Percentiles rank a stretch among this genome's conserved stretches.
These are phyloP conservation scores for Yamadazyma epiphylla DNA, from an alignment of 1,139 yeast species.

Conservation along the genomic window DNA sequence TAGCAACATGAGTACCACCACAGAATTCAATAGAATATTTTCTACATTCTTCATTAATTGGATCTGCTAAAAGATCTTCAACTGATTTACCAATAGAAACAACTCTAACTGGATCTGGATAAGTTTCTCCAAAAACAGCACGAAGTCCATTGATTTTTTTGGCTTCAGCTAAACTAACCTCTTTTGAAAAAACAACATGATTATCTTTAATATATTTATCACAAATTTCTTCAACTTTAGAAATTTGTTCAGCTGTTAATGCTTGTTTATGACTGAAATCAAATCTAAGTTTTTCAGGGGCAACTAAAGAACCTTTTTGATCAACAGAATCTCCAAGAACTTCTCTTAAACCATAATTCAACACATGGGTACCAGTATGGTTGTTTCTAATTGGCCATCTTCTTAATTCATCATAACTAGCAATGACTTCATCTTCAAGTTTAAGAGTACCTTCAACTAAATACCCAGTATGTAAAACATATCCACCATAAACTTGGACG, in stretches of 20 bases:
- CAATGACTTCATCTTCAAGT: constrained; percentile 70
- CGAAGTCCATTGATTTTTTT: constrained; percentile 78
- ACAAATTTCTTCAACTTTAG: constrained; percentile 69
- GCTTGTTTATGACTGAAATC: constrained; percentile 93
- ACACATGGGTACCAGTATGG: constrained; percentile 96
- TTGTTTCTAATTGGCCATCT: constrained; percentile 97
- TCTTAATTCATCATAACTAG: constrained; percentile 87
- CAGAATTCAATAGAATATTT: constrained; percentile 88
- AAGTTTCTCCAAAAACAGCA: constrained; percentile 98
- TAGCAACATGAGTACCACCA: constrained; percentile 96
- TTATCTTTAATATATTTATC: constrained; percentile 70
- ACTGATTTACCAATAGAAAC: constrained; percentile 93
- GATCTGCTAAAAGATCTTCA: constrained; percentile 70
- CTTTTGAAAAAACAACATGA: constrained; percentile 72
- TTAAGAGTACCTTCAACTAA: constrained; percentile 70
- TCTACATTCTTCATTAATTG: constrained; percentile 70
- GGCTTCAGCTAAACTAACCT: constrained; percentile 72
- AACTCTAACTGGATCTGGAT: constrained; percentile 98
- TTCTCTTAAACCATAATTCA: constrained; percentile 83
- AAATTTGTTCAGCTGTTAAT: constrained; percentile 65
- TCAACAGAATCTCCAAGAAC: constrained; percentile 85
- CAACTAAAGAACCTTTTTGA: constrained; percentile 95
- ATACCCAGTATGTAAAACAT: constrained; percentile 90
- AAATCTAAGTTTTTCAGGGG: constrained; percentile 91
- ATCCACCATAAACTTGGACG: constrained; percentile 91